Evolutionary conservation across 176 grass and related monocot genomes (phyloP), one percentile per base, ranked within the genome.

Genomic region (Paspalum vaginatum): DNA sequence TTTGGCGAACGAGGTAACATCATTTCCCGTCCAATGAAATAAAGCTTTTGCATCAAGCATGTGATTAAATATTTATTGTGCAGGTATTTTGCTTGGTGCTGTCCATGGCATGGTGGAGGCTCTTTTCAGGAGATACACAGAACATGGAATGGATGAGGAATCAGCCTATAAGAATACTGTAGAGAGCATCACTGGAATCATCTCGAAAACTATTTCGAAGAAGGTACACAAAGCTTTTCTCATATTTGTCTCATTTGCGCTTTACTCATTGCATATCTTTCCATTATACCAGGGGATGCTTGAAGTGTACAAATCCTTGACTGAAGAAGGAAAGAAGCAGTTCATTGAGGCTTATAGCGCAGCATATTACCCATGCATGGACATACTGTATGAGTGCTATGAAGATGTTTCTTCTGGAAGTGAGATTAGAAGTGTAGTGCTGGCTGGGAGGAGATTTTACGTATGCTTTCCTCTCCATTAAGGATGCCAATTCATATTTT

Each of bases 61-160:
- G 15, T 58, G 7, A 18, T 46, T 81, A 71, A 66, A 75, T 48
- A 42, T 24, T 73, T 47, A 22, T 18, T 68, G 11, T 63, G 8
- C 61, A 95, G 92, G 92, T 71, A 95, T 95, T 89, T 77, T 95
- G 86, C 92, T 95, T 68, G 93, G 89, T 75, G 89, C 87, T 61
- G 89, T 87, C 18, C 89, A 95, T 65, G 89, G 87, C 53, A 89
- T 91, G 44, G 92, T 95, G 76, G 89, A 94, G 89, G 86, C 89
- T 57, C 75, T 91, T 25, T 94, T 94, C 41, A 94, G 92, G 81
- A 84, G 92, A 46, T 91, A 91, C 81, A 95, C 87, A 12, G 87
- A 95, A 48, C 84, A 95, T 42, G 87, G 93, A 71, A 92, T 92
- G 93, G 83, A 79, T 40, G 87, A 95, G 68, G 89, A 89, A 24